phyloP scores from a whole-genome alignment of 2,329 filamentous ascomycete species.

The Aspergillus ruber region DNA sequence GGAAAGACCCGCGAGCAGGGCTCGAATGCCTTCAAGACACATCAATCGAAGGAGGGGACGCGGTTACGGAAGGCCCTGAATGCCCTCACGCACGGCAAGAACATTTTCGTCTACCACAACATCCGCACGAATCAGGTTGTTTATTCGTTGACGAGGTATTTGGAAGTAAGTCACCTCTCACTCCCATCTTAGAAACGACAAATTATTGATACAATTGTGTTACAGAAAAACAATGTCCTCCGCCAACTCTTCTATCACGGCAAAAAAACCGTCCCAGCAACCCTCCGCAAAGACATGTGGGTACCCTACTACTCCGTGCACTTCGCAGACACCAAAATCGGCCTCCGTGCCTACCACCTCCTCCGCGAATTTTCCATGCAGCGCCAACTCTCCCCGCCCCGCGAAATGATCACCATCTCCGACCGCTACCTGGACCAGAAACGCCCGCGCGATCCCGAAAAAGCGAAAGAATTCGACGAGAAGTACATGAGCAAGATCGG shows the following conservation, averaged over 20 bases:
- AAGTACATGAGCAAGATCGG: constrained; percentile 37
- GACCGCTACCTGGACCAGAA: constrained; percentile 37
- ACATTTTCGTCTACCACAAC: constrained; percentile 59
- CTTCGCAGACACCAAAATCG: constrained; percentile 46
- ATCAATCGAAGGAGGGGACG: constrained; percentile 29
- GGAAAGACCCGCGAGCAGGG: constrained; percentile 31
- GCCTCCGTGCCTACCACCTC: constrained; percentile 51
- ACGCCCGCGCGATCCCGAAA: constrained; percentile 31
- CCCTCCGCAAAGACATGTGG: constrained; percentile 58
- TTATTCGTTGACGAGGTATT: constrained; percentile 53
- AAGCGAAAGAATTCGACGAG: constrained; percentile 37
- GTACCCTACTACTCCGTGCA: constrained; percentile 53
- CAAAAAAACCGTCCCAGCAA: constrained; percentile 56
- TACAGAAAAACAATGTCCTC: constrained; percentile 46
- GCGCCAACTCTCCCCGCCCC: constrained; percentile 49
- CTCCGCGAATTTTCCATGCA: constrained; percentile 56
- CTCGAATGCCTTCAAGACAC: constrained; percentile 39
- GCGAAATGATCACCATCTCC: constrained; percentile 39
- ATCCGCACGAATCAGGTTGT: constrained; percentile 58
- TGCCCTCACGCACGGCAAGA: constrained; percentile 47
- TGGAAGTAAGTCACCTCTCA: constrained; percentile 43
- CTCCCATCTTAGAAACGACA: background rate
- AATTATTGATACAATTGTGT: too few relatives aligned
- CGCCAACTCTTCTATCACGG: constrained; percentile 57
- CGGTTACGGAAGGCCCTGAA: constrained; percentile 42